These are phyloP conservation scores for Kodamaea hsintzibuensis DNA, from an alignment of 805 yeast species.

Conservation along the genomic window DNA sequence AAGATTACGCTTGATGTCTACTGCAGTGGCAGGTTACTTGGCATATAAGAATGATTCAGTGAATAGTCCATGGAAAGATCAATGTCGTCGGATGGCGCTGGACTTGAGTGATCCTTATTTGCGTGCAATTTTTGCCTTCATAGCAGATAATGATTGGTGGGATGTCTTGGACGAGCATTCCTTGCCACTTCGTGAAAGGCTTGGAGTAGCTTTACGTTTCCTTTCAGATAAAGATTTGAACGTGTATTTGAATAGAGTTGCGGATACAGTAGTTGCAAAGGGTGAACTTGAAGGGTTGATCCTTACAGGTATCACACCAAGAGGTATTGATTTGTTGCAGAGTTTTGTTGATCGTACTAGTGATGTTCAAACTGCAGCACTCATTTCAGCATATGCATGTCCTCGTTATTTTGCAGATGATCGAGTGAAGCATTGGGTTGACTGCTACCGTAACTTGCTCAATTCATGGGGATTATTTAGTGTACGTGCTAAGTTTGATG, in stretches of 20 bases:
- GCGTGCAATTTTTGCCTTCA: constrained; percentile 88
- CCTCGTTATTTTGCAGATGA: constrained; percentile 79
- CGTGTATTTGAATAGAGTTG: constrained; percentile 66
- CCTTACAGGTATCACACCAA: constrained; percentile 87
- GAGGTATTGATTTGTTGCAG: constrained; percentile 78
- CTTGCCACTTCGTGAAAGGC: constrained; percentile 80
- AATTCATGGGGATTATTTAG: constrained; percentile 81
- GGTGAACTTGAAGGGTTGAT: constrained; percentile 93
- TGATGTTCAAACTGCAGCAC: constrained; percentile 89
- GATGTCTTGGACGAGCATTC: constrained; percentile 90
- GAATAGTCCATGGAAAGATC: constrained; percentile 89
- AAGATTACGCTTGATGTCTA: constrained; percentile 74
- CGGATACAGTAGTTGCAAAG: constrained; percentile 64
- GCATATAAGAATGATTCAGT: constrained; percentile 58
- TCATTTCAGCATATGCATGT: constrained; percentile 75
- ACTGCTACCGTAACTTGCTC: constrained; percentile 62
- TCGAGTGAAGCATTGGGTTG: constrained; percentile 78
- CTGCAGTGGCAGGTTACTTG: constrained; percentile 90
- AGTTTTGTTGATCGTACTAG: constrained; percentile 84
- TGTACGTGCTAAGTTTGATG: constrained; percentile 84
- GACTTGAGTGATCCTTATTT: constrained; percentile 88
- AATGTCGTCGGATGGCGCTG: constrained; percentile 84
- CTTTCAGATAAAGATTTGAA: constrained; percentile 77
- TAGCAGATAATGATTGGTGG: constrained; percentile 95
- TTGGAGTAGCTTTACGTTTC: constrained; percentile 89